A percentile compares a stretch with the other conserved stretches of the same genome.
These are phyloP conservation scores for Penicillium sp. DNA, from an alignment of 2,329 filamentous ascomycete genomes.

Conservation along the genomic window DNA sequence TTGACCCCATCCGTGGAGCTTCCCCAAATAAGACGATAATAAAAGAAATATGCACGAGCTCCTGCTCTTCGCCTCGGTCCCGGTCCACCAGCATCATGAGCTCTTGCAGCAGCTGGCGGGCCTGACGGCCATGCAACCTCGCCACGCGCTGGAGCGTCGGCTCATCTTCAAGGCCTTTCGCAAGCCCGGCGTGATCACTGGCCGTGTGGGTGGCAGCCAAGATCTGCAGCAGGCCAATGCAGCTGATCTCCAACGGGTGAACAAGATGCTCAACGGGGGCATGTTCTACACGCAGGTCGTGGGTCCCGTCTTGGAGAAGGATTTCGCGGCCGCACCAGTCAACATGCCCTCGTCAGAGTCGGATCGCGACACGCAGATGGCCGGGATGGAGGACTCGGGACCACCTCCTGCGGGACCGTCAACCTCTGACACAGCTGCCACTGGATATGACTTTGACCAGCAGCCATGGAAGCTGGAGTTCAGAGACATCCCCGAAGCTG, in stretches of 20 bases:
- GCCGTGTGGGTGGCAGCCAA: constrained; percentile 40
- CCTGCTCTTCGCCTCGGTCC: constrained; percentile 55
- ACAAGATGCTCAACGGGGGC: constrained; percentile 45
- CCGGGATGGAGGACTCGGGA: constrained; percentile 20
- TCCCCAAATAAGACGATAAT: not conserved
- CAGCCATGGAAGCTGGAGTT: constrained; percentile 44
- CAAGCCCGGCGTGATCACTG: constrained; percentile 39
- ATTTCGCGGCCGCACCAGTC: constrained; percentile 25
- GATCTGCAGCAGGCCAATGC: constrained; percentile 40
- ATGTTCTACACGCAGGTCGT: constrained; percentile 52
- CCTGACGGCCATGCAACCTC: constrained; percentile 56
- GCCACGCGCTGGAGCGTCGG: constrained; percentile 49
- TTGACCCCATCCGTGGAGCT: constrained; percentile 3
- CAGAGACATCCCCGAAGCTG: constrained; percentile 46
- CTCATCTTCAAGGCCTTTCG: constrained; percentile 53
- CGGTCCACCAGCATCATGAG: constrained; percentile 52
- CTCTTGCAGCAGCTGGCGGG: constrained; percentile 57
- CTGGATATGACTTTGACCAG: constrained; percentile 29
- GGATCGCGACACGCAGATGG: constrained; percentile 32
- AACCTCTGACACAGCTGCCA: not conserved
- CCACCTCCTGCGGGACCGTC: not conserved
- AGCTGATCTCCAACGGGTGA: constrained; percentile 40
- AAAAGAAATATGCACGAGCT: constrained; percentile 53
- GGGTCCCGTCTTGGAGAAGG: constrained; percentile 36
- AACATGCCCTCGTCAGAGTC: constrained; percentile 10